phyloP scores from a whole-genome alignment of 495 filamentous ascomycete genomes.

The Acidiella bohemica region DNA sequence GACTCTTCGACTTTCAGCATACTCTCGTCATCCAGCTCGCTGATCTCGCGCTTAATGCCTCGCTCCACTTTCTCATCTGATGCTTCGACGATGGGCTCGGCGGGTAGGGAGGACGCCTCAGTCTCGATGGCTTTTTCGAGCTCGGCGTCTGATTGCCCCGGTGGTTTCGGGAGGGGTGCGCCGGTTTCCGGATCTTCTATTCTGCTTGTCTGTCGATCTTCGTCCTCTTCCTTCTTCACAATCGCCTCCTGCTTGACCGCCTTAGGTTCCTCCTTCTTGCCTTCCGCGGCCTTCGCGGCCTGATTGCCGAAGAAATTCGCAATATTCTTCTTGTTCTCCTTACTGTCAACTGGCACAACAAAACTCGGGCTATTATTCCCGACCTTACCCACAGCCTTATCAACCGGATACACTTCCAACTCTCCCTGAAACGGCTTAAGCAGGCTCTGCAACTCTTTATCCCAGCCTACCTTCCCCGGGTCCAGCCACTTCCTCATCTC shows the following conservation, averaged over 20 bases:
- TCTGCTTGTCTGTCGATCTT: constrained; percentile 5
- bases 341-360: constrained; percentile 65
- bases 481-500: constrained; percentile 70
- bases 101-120: not conserved
- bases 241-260: constrained; percentile 7
- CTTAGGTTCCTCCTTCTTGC: constrained; percentile 15
- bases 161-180: constrained; percentile 17
- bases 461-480: constrained; percentile 57
- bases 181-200: constrained; percentile 16
- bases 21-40: constrained; percentile 7
- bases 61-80: constrained; percentile 7
- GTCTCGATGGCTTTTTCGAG: constrained; percentile 11
- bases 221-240: constrained; percentile 13
- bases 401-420: constrained; percentile 73
- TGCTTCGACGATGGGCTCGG: constrained; percentile 1
- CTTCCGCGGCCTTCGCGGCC: constrained; percentile 13
- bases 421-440: constrained; percentile 67
- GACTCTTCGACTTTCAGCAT: constrained; percentile 11
- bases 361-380: constrained; percentile 81
- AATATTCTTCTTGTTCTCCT: constrained; percentile 81
- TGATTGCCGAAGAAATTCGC: constrained; percentile 74
- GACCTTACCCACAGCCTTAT: constrained; percentile 84
- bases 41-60: constrained; percentile 14
- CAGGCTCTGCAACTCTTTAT: constrained; percentile 57
- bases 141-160: constrained; percentile 1